These are phyloP conservation scores for Pseudoneurospora amorphoporcata DNA, from an alignment of 495 filamentous ascomycete genomes.

Conservation along the genomic window DNA sequence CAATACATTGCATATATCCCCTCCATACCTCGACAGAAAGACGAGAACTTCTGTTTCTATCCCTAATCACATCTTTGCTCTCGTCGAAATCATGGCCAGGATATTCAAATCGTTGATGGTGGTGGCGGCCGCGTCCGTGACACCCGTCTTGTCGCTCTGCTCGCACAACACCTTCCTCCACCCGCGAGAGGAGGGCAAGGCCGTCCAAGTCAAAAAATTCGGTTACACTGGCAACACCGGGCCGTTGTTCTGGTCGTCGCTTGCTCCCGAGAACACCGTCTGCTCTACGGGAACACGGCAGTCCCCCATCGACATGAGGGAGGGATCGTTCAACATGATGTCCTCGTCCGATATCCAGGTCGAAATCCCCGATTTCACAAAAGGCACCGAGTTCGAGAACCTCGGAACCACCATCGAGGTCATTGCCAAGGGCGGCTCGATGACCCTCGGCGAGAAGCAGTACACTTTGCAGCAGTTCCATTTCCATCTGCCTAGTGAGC, in stretches of 20 bases:
- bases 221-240: slow-evolving; percentile 41
- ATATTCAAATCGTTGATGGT: background rate
- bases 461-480: slow-evolving; percentile 57
- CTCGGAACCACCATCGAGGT: slow-evolving; percentile 51
- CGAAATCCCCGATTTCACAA: slow-evolving; percentile 22
- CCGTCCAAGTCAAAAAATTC: slow-evolving; percentile 24
- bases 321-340: slow-evolving; percentile 31
- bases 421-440: slow-evolving; percentile 26
- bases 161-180: slow-evolving; percentile 24
- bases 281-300: slow-evolving; percentile 48
- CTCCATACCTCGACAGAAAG: background rate
- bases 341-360: slow-evolving; percentile 26
- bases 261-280: slow-evolving; percentile 25
- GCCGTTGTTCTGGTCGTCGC: slow-evolving; percentile 52
- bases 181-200: slow-evolving; percentile 25
- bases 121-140: slow-evolving; percentile 12
- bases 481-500: slow-evolving; percentile 61
- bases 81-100: background rate
- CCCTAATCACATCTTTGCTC: background rate
- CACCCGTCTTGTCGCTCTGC: slow-evolving; percentile 18
- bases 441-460: slow-evolving; percentile 33
- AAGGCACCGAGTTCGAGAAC: slow-evolving; percentile 46
- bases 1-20: background rate
- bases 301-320: slow-evolving; percentile 50
- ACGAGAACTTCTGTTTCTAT: background rate